Base-by-base conservation (phyloP, 164 flowering plant genomes). In the Vitis labrusca region DNA sequence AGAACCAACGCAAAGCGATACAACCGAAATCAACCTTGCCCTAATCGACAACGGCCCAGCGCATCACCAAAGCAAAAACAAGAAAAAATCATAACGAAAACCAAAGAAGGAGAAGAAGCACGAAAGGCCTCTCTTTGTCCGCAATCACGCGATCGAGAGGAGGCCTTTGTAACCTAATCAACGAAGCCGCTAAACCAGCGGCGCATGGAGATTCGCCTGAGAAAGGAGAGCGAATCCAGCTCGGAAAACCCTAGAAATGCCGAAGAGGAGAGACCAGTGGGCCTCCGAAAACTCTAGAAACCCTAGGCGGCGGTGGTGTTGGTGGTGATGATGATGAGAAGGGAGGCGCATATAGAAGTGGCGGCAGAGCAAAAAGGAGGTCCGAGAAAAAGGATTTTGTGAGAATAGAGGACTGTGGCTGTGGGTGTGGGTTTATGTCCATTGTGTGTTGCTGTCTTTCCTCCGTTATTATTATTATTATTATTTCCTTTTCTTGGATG, bases 111-210 rank as follows among this genome's bases (percentile, higher is more conserved):
- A 16, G 56, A 13, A 11, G 37, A n/a, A 72, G 65, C 8, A 57
- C 27, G 49, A 13, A 52, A 47, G 55, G 16, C 44, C 44, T 37
- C 44, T 8, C 44, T 37, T 37, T 37, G 44, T 37, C 44, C 44
- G 44, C 44, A 37, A 37, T 3, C 7, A 37, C 44, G 44, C 44
- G 44, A 37, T 37, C 44, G 44, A 37, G 69, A 23, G 37, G 19
- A 2, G 56, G 37, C 8, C 60, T 37, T 37, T 37, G 44, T 37
- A 50, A 9, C 17, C 79, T 80, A 89, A 85, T 88, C 94, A 66
- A 91, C 91, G 71, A 88, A 91, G 79, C 90, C 94, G 79, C 85
- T 85, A 77, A 84, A 87, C 87, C 91, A 88, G 88, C 92, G 92
- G 84, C 94, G 88, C 81, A 85, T 75, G 59, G 94, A 88, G 85